Evolutionary conservation across 2,329 filamentous ascomycete species (phyloP), one percentile per base, ranked within the genome.

Genomic region (Stagonosporopsis cucurbitacearum): DNA sequence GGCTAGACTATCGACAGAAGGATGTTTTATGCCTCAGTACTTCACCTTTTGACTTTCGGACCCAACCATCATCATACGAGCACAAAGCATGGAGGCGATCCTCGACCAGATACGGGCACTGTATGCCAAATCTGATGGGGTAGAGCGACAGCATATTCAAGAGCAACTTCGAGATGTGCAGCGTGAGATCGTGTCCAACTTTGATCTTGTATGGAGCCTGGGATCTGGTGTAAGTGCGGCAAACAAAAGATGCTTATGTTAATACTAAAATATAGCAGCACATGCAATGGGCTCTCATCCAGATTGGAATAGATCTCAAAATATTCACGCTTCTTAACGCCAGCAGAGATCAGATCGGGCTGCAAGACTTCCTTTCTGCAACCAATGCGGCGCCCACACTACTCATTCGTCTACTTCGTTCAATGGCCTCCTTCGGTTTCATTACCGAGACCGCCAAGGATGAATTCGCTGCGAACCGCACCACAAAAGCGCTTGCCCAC

Each of bases 351-450:
- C 61, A 63, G 11, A 8, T 67, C 8, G 55, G 47, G 3, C 54
- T 67, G 11, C 33, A 54, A 17, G 33, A 64, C 23, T 57, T 75
- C 15, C 58, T 66, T 17, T 19, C 62, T 22, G 62, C 54, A 26
- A 69, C 63, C 3, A 51, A 54, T 7, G 71, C 68, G 8, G 62
- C 72, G 4, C 68, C 66, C 4, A 57, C 50, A 22, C 63, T 77
- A 4, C 53, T 72, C 19, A 60, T 65, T 23, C 72, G 74, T 35
- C 56, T 77, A 12, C 55, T 77, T 6, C 69, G 75, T 30, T 70
- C 69, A 40, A 64, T 74, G 28, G 68, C 68, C 13, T 64, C 75
- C 1, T 71, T 70, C 45, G 66, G 68, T 12, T 43, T 71, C 15
- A 67, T 76, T 43, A 36, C 50, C 6, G 72, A 77, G 59, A 62